phyloP scores from a whole-genome alignment of 331 rosid genomes.

The Phaseolus coccineus region DNA sequence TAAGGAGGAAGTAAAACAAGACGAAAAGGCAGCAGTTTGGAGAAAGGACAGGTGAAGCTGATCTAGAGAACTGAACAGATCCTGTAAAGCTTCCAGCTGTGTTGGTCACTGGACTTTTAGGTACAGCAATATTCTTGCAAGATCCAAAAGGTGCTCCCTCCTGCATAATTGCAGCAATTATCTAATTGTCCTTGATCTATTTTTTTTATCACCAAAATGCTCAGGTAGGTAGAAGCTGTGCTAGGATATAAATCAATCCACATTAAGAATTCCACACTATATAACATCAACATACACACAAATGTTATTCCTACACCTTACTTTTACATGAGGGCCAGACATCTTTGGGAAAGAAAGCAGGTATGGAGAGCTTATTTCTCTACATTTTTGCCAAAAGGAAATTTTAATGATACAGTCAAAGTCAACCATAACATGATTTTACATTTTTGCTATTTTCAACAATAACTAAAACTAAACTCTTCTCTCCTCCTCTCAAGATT shows the following conservation, averaged over 20 bases:
- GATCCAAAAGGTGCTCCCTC: constrained; percentile 87
- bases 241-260: constrained; percentile 33
- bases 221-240: not conserved
- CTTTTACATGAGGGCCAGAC: not conserved
- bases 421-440: not conserved
- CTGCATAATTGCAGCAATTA: constrained; percentile 58
- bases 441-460: not conserved
- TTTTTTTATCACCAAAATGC: constrained; percentile 13
- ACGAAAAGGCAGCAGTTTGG: constrained; percentile 48
- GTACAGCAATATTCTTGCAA: constrained; percentile 79
- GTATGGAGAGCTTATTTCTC: not conserved
- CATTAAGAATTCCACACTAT: constrained; percentile 13
- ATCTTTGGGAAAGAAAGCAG: not conserved
- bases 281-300: constrained; percentile 3
- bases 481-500: constrained; percentile 22
- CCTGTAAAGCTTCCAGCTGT: constrained; percentile 84
- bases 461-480: not conserved
- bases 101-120: constrained; percentile 65
- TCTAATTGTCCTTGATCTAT: not conserved
- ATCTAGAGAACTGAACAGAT: constrained; percentile 80
- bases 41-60: constrained; percentile 61
- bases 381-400: not conserved
- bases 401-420: not conserved
- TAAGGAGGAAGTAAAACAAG: constrained; percentile 56
- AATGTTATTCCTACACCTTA: not conserved